Percentiles rank a stretch among this genome's conserved stretches.
Conservation (phyloP, 2,329 filamentous ascomycete genomes). For the Aspergillus sp. region DNA sequence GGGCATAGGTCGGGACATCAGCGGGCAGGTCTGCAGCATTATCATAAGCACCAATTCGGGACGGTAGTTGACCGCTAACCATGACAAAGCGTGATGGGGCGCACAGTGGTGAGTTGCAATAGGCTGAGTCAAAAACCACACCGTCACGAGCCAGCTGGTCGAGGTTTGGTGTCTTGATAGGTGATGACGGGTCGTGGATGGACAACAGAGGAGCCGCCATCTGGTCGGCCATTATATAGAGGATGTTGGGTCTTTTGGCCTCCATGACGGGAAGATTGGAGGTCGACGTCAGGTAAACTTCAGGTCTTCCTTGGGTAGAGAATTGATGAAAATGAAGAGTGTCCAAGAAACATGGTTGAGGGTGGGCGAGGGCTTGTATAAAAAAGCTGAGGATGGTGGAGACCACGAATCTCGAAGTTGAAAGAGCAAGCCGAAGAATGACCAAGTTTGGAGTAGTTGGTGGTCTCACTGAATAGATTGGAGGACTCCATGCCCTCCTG, state of each 20-base stretch:
- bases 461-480: too few relatives aligned
- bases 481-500: too few relatives aligned
- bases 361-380: too few relatives aligned
- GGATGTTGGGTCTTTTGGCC: conserved; percentile 66
- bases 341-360: too few relatives aligned
- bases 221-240: conserved; percentile 97
- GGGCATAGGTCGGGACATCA: conserved; percentile 86
- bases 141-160: conserved; percentile 77
- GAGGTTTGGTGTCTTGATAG: conserved; percentile 89
- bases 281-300: not conserved
- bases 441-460: too few relatives aligned
- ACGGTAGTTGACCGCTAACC: conserved; percentile 87
- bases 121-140: conserved; percentile 89
- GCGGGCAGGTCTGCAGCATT: conserved; percentile 83
- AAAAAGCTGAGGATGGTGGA: too few relatives aligned
- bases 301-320: too few relatives aligned
- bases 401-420: too few relatives aligned
- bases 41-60: conserved; percentile 88
- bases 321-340: too few relatives aligned
- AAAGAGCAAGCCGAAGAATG: too few relatives aligned
- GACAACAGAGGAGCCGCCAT: conserved; percentile 86
- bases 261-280: conserved; percentile 26
- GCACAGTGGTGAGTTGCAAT: conserved; percentile 90
- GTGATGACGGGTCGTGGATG: conserved; percentile 84
- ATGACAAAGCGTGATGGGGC: conserved; percentile 91